Evolutionary conservation across 2,329 filamentous ascomycete species (phyloP), one percentile per base, ranked within the genome.

Genomic region (Polytolypa hystricis): DNA sequence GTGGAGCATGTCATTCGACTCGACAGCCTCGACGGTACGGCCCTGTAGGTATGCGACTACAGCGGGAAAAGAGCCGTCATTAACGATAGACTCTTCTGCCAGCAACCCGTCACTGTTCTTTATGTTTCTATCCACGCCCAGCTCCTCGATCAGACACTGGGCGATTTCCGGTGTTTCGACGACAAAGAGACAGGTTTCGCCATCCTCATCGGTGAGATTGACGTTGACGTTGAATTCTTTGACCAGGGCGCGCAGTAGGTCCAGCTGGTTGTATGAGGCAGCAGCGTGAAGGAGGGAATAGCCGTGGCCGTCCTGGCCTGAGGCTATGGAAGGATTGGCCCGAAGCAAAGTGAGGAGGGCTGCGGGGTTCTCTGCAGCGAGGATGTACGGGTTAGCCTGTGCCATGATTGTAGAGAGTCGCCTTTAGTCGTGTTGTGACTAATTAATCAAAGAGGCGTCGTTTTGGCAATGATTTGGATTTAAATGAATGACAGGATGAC

Each of bases 241-340:
- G 18, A 94, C 69, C 4, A 98, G 71, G 0, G 75, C 61, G 27
- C 82, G 79, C 11, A 95, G 71, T 11, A 98, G 77, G 38, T 82
- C 74, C 23, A 84, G 64, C 55, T 96, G 87, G 55, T 81, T 82
- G 70, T 96, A 98, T 48, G 87, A 95, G 12, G 84, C 80, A 11
- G 89, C 85, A 35, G 91, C 91, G 61, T 98, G 91, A 33, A 96
- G 67, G 17, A 96, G 76, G 31, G 86, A 93, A 66, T 98, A 98
- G 51, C 91, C 91, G 53, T 95, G 82, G 41, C 81, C 77, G 60
- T 98, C 91, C 63, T 93, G 84, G 35, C 72, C 65, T 2, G 78
- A 73, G 37, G 91, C 89, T 36, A 93, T 68, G n/a, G 74, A 62
- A 21, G 85, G 84, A 47, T 85, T 74, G 42, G 77, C 67, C 44